phyloP scores from a whole-genome alignment of 2,329 filamentous ascomycete species.

The Penicillium glabrum region DNA sequence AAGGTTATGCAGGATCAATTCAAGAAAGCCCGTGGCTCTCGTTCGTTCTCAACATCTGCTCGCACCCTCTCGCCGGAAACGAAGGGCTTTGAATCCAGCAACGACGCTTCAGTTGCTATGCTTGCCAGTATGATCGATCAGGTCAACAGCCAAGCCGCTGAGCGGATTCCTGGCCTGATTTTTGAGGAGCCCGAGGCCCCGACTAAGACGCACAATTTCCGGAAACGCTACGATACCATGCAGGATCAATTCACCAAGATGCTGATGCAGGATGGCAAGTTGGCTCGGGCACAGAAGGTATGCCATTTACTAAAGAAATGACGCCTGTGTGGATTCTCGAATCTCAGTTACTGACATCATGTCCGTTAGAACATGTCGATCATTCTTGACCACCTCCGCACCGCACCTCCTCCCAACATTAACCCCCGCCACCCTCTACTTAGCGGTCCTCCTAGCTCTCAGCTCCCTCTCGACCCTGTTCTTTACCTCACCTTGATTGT shows the following conservation, averaged over 20 bases:
- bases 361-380: constrained; percentile 71
- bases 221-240: constrained; percentile 81
- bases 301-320: constrained; percentile 1
- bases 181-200: constrained; percentile 72
- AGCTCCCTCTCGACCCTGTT: constrained; percentile 85
- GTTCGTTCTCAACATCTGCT: constrained; percentile 61
- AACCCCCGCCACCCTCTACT: constrained; percentile 60
- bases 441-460: constrained; percentile 72
- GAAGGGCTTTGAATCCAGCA: constrained; percentile 18
- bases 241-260: constrained; percentile 85
- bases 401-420: constrained; percentile 73
- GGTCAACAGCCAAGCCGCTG: constrained; percentile 33
- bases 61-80: constrained; percentile 36
- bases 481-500: constrained; percentile 87
- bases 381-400: constrained; percentile 81
- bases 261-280: constrained; percentile 88
- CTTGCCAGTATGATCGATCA: constrained; percentile 39
- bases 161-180: constrained; percentile 64
- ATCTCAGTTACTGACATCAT: not conserved
- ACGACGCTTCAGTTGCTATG: constrained; percentile 33
- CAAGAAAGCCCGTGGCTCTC: constrained; percentile 45
- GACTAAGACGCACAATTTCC: constrained; percentile 63
- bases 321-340: not conserved
- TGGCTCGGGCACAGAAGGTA: constrained; percentile 86
- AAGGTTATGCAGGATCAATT: constrained; percentile 65